phyloP scores from a whole-genome alignment of 495 filamentous ascomycete species.

The Penicillium alfredii region DNA sequence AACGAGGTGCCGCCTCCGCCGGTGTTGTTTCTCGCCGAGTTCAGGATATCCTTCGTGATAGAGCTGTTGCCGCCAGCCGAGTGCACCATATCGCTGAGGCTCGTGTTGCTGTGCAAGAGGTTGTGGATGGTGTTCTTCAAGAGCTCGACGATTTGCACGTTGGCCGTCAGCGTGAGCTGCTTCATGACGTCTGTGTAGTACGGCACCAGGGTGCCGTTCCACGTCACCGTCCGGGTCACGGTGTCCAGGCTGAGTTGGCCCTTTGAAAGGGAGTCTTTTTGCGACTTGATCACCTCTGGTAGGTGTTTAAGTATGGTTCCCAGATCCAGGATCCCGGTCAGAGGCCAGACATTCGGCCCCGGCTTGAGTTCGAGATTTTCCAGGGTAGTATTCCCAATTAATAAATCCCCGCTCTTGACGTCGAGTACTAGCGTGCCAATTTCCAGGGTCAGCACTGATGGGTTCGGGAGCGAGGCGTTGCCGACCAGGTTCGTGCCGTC shows the following conservation, averaged over 20 bases:
- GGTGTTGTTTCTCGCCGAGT: not conserved
- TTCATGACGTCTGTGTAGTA: slow-evolving; percentile 40
- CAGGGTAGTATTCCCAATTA: slow-evolving; percentile 51
- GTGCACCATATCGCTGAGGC: not conserved
- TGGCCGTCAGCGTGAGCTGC: slow-evolving; percentile 27
- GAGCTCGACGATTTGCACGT: slow-evolving; percentile 23
- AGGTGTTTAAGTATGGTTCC: slow-evolving; percentile 26
- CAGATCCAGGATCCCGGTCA: slow-evolving; percentile 39
- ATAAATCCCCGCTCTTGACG: slow-evolving; percentile 26
- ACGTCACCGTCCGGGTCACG: slow-evolving; percentile 25
- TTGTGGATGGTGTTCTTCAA: slow-evolving; percentile 32
- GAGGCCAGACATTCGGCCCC: slow-evolving; percentile 50
- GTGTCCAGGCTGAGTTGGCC: slow-evolving; percentile 31
- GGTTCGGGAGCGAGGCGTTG: slow-evolving; percentile 34
- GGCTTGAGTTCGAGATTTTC: slow-evolving; percentile 52
- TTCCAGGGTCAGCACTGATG: slow-evolving; percentile 33
- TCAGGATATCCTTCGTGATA: slow-evolving; percentile 1
- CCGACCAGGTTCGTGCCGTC: slow-evolving; percentile 34
- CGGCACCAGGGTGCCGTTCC: slow-evolving; percentile 29
- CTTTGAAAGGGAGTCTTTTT: slow-evolving; percentile 23
- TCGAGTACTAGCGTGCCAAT: slow-evolving; percentile 34
- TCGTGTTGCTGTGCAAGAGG: slow-evolving; percentile 10
- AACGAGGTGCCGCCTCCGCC: too few species aligned
- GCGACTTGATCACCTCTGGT: slow-evolving; percentile 20
- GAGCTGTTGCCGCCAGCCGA: slow-evolving; percentile 1